Conservation (phyloP, 1,284 basidiomycete genomes). For the Xerocomus amazonicus region DNA sequence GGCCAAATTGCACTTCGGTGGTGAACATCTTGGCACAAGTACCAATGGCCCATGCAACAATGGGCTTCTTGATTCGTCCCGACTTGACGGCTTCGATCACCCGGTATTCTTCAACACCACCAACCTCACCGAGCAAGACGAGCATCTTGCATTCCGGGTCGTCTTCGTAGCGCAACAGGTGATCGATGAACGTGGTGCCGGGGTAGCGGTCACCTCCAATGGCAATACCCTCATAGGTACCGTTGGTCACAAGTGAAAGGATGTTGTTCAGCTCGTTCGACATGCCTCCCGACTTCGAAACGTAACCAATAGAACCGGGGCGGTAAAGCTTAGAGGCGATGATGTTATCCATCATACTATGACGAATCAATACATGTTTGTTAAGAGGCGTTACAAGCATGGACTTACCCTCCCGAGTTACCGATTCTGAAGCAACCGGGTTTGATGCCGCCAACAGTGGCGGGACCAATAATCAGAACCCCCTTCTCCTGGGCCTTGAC, state of each 20-base stretch:
- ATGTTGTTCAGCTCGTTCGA: slow-evolving; percentile 99
- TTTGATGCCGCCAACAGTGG: slow-evolving; percentile 99
- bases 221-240: slow-evolving; percentile 99
- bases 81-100: slow-evolving; percentile 97
- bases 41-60: slow-evolving; percentile 99
- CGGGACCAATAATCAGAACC: slow-evolving; percentile 96
- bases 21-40: slow-evolving; percentile 99
- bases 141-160: slow-evolving; percentile 99
- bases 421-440: slow-evolving; percentile 99
- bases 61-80: slow-evolving; percentile 95
- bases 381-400: slow-evolving; percentile 1
- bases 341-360: slow-evolving; percentile 99
- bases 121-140: slow-evolving; percentile 97
- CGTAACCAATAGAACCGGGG: slow-evolving; percentile 95
- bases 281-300: slow-evolving; percentile 99
- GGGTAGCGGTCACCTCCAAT: slow-evolving; percentile 99
- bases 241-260: slow-evolving; percentile 94
- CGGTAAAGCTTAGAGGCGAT: slow-evolving; percentile 99
- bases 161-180: slow-evolving; percentile 94
- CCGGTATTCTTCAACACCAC: slow-evolving; percentile 98
- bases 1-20: slow-evolving; percentile 98
- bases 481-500: slow-evolving; percentile 84
- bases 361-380: slow-evolving; percentile 5
- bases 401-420: slow-evolving; percentile 87
- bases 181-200: slow-evolving; percentile 98